Evolutionary conservation across 768 basidiomycete genomes (phyloP), one percentile per base, ranked within the genome.

Genomic region (Symmetrospora coprosmae): DNA sequence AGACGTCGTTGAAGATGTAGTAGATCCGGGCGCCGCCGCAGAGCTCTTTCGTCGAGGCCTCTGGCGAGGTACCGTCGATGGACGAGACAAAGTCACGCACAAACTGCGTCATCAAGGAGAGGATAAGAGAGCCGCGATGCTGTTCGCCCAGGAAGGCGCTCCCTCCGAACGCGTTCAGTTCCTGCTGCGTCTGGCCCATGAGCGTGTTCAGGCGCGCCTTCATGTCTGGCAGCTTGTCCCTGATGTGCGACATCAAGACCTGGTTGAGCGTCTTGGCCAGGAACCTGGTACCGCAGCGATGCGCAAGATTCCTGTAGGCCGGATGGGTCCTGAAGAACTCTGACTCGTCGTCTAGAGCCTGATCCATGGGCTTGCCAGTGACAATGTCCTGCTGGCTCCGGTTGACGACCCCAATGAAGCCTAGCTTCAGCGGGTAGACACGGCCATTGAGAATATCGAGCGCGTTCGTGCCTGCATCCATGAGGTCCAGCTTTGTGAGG

Each of bases 111-210:
- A 99, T 99, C 40, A 97, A 81, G 48, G 88, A 84, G 41, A 99
- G 81, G 66, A 99, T 81, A 27, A 99, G 78, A 1, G 81, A 80
- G 31, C 92, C 90, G 49, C 72, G 84, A 70, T 94, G 89, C 67
- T 82, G 82, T 75, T 91, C 90, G 4, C 89, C 92, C 63, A 86
- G 86, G 68, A 87, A 79, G 1, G 88, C 88, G 11, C 86, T 79
- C 69, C 94, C 94, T 19, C 94, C 94, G 69, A 94, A 97, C 4
- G 90, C 84, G 73, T 88, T 87, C 40, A 99, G 79, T 72, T 99
- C 94, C 72, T 99, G 94, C 70, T 96, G 92, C 7, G 94, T 89
- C 74, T 99, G 94, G 16, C 92, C 91, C 87, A 97, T 97, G n/a
- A 70, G 75, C 2, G 94, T 99, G 71, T 97, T 99, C 62, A 99